A percentile compares a stretch with the other conserved stretches of the same genome.
These are phyloP conservation scores for Rubus parviflorus DNA, from an alignment of 306 rosid species.

Conservation along the genomic window DNA sequence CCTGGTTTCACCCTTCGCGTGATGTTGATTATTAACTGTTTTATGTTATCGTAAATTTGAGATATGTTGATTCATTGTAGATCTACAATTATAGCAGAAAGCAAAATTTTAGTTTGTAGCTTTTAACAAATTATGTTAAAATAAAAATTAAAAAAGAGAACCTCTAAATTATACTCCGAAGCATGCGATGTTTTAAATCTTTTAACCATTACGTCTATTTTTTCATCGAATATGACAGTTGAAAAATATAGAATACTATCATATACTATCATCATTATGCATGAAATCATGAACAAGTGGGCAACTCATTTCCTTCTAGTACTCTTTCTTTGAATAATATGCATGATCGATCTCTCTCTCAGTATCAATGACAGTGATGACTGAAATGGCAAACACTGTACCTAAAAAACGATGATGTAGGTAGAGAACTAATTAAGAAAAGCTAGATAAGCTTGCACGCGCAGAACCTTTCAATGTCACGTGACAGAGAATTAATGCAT, in stretches of 20 bases:
- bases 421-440: neutral
- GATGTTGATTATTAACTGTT: too few relatives aligned
- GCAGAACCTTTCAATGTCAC: neutral
- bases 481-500: neutral
- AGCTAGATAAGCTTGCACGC: neutral
- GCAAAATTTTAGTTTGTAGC: too few relatives aligned
- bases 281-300: too few relatives aligned
- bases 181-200: too few relatives aligned
- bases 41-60: too few relatives aligned
- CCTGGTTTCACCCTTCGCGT: too few relatives aligned
- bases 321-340: neutral
- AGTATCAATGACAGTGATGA: neutral
- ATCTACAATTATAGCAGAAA: too few relatives aligned
- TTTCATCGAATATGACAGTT: neutral
- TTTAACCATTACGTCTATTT: neutral
- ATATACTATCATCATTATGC: neutral
- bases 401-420: neutral
- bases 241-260: neutral
- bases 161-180: too few relatives aligned
- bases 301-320: neutral
- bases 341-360: neutral
- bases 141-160: too few relatives aligned
- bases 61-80: too few relatives aligned
- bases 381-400: neutral
- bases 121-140: too few relatives aligned